Conservation (phyloP, 73 alveolate species). For the Stentor coeruleus region DNA sequence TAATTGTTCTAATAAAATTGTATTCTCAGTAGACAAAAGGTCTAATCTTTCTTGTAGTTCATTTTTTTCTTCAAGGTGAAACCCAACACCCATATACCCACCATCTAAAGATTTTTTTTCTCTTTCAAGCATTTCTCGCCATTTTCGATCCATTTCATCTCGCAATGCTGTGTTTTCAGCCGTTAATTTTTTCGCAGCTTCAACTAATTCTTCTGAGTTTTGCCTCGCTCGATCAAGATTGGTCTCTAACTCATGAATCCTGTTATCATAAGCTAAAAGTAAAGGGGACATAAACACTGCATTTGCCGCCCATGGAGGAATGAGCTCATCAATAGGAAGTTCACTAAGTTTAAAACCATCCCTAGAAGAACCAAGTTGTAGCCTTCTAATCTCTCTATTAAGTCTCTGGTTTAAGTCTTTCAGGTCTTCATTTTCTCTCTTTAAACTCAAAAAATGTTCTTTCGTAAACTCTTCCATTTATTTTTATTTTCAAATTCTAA, state of each 20-base stretch:
- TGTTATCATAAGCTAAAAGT: constrained; percentile 26
- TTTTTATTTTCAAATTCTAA: too few species aligned
- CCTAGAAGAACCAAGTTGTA: background rate
- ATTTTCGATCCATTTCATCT: constrained; percentile 25
- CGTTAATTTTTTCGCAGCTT: background rate
- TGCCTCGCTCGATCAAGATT: background rate
- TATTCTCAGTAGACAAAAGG: constrained; percentile 11
- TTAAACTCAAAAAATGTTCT: background rate
- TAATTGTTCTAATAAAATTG: background rate
- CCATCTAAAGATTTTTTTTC: background rate
- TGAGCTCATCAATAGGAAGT: background rate
- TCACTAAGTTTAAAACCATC: background rate
- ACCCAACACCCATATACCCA: background rate
- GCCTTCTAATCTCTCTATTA: background rate
- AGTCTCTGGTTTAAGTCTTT: background rate
- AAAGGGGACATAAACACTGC: constrained; percentile 20
- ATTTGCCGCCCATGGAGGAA: constrained; percentile 36
- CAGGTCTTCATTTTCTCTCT: background rate
- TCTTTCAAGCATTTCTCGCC: constrained; percentile 21
- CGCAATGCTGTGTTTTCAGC: constrained; percentile 18
- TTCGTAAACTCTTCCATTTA: background rate
- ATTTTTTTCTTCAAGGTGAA: constrained; percentile 21
- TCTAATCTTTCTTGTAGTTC: constrained; percentile 23
- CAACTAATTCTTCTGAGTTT: background rate
- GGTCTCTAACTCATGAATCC: constrained; percentile 23